Evolutionary conservation across 2,329 filamentous ascomycete genomes (phyloP), one percentile per base, ranked within the genome.

Genomic region (Cladosporium sp.): DNA sequence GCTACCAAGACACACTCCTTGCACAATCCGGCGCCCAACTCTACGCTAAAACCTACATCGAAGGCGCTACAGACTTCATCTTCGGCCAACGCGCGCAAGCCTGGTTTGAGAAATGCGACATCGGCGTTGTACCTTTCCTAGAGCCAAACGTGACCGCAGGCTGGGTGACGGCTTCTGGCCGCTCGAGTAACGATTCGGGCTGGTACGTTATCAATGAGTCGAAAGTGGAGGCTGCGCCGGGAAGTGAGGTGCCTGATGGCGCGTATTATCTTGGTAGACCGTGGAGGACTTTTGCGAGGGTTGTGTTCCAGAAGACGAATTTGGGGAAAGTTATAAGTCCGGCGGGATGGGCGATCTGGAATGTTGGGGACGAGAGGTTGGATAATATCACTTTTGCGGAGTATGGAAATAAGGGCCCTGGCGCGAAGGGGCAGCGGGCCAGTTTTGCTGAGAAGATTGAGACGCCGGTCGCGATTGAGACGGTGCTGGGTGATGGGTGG

Each of bases 271-370:
- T 84, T 20, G 82, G 82, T 5, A 76, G 82, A 2, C 82, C 82
- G 20, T 84, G 81, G 79, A 68, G 74, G 34, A 71, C 76, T 56
- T 82, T 78, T 60, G 76, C 81, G 9, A 70, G 78, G n/a, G 80
- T 83, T 15, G 74, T 77, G 11, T 77, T 83, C 68, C 81, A 83
- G 69, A 72, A 76, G 52, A 82, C 80, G 0, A 67, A 67, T 34
- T 73, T 88, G 71, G 76, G 75, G 8, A 71, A 73, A 22, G 82
- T 87, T 19, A 79, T 88, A 65, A 86, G 87, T 65, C 60, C 75
- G 1, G 79, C 79, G 0, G 86, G 85, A 0, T 88, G 86, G 85
- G 69, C 65, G 2, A 67, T 74, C 28, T 88, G 85, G 85, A 78
- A 78, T 59, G 72, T 64, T 1, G 74, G 73, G 2, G 74, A 79